Conservation (phyloP, 345 rosid genomes). For the Boechera stricta region DNA sequence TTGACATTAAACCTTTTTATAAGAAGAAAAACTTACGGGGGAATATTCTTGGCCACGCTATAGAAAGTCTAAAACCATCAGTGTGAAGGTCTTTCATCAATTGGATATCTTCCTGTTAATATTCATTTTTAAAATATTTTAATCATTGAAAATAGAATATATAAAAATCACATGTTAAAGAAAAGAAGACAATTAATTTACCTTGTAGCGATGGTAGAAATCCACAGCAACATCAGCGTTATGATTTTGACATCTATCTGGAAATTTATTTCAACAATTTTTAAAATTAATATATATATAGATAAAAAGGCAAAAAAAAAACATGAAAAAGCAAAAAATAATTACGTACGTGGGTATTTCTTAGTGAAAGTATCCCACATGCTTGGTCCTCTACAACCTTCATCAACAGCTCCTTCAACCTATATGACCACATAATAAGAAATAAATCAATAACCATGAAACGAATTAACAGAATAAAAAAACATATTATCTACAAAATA, state of each 20-base stretch:
- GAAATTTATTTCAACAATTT: background rate
- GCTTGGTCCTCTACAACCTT: constrained; percentile 49
- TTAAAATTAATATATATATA: background rate
- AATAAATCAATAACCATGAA: background rate
- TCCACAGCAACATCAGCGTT: constrained; percentile 56
- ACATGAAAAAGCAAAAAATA: background rate
- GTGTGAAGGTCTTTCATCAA: constrained; percentile 51
- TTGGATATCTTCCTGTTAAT: constrained; percentile 58
- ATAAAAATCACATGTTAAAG: background rate
- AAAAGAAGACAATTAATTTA: background rate
- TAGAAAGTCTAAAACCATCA: constrained; percentile 59
- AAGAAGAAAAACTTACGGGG: constrained; percentile 43
- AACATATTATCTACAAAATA: background rate
- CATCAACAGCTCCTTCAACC: constrained; percentile 46
- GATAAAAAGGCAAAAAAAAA: background rate
- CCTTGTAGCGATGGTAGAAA: constrained; percentile 58
- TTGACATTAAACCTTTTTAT: background rate
- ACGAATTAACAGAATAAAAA: too few species aligned
- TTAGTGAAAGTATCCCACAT: constrained; percentile 45
- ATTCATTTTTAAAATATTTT: background rate
- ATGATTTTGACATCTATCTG: constrained; percentile 52
- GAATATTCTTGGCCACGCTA: constrained; percentile 55
- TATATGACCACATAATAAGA: background rate
- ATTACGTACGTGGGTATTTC: constrained; percentile 26
- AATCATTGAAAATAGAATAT: background rate